Conservation (phyloP, 768 basidiomycete species). For the Coprinopsis marcescibilis region DNA sequence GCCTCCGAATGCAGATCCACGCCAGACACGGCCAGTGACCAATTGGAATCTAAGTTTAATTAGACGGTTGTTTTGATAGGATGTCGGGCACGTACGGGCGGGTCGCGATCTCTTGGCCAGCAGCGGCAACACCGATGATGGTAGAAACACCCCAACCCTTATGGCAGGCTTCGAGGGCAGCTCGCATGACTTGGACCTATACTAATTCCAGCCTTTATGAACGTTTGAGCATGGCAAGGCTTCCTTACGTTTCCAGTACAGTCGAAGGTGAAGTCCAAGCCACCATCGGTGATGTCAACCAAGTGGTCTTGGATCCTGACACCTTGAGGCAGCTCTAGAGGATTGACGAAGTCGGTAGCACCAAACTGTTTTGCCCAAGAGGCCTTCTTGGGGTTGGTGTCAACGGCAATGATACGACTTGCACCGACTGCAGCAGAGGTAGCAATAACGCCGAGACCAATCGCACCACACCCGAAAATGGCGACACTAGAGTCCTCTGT, state of each 20-base stretch:
- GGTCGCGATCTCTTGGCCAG: conserved; percentile 91
- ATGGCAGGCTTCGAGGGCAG: conserved; percentile 97
- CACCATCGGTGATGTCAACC: conserved; percentile 91
- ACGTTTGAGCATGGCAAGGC: background rate
- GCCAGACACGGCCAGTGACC: conserved; percentile 91
- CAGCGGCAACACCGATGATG: conserved; percentile 94
- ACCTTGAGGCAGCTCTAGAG: conserved; percentile 63
- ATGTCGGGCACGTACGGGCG: conserved; percentile 54
- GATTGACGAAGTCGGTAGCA: conserved; percentile 92
- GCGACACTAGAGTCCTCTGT: conserved; percentile 83
- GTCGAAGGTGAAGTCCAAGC: conserved; percentile 95
- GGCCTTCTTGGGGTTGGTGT: conserved; percentile 84
- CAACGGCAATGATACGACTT: conserved; percentile 86
- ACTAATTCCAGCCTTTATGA: background rate
- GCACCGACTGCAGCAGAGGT: conserved; percentile 76
- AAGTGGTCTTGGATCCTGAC: conserved; percentile 86
- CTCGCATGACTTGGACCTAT: conserved; percentile 90
- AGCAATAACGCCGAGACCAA: conserved; percentile 89
- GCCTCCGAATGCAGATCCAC: conserved; percentile 93
- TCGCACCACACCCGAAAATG: conserved; percentile 94
- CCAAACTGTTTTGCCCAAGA: conserved; percentile 89
- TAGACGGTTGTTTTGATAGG: background rate
- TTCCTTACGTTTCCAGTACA: conserved; percentile 78
- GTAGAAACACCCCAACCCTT: conserved; percentile 99
- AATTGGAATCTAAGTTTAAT: conserved; percentile 26